These are phyloP conservation scores for Arabidopsis hybrid DNA, from an alignment of 441 rosid species.

Conservation along the genomic window DNA sequence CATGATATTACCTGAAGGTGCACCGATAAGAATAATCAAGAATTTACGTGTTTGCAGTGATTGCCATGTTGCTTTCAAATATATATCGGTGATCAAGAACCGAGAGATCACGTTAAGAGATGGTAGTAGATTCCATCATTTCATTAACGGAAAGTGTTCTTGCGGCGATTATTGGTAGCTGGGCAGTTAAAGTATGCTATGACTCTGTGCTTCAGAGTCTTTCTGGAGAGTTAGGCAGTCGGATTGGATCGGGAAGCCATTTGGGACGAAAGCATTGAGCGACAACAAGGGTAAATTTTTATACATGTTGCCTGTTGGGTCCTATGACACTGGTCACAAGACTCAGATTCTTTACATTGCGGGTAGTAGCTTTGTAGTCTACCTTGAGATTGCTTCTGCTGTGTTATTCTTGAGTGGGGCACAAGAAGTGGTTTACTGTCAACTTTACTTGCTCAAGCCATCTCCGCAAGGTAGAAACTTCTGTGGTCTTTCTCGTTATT, in stretches of 20 bases:
- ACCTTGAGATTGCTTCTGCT: background rate
- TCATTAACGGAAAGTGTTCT: conserved; percentile 72
- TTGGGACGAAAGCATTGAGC: conserved; percentile 87
- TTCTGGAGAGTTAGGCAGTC: conserved; percentile 73
- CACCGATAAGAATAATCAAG: conserved; percentile 81
- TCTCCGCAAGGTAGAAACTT: no score
- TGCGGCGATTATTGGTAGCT: conserved; percentile 79
- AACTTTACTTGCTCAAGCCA: background rate
- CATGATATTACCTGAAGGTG: conserved; percentile 59
- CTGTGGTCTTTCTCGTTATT: no score
- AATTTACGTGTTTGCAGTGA: conserved; percentile 79
- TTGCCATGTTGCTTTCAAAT: conserved; percentile 75
- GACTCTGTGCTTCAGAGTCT: conserved; percentile 66
- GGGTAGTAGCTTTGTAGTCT: background rate
- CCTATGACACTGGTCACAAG: conserved; percentile 69
- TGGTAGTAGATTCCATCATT: conserved; percentile 86
- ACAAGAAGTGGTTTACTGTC: background rate
- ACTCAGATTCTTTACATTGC: background rate
- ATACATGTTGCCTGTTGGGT: conserved; percentile 57
- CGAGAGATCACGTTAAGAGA: conserved; percentile 77
- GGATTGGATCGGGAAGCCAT: conserved; percentile 87
- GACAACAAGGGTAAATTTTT: conserved; percentile 81
- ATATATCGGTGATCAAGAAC: conserved; percentile 61
- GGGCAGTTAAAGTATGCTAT: conserved; percentile 54
- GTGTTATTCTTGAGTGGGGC: background rate